Percentiles rank a stretch among this genome's conserved stretches.
phyloP scores from a whole-genome alignment of 1,139 yeast species.

The Maudiozyma humilis region DNA sequence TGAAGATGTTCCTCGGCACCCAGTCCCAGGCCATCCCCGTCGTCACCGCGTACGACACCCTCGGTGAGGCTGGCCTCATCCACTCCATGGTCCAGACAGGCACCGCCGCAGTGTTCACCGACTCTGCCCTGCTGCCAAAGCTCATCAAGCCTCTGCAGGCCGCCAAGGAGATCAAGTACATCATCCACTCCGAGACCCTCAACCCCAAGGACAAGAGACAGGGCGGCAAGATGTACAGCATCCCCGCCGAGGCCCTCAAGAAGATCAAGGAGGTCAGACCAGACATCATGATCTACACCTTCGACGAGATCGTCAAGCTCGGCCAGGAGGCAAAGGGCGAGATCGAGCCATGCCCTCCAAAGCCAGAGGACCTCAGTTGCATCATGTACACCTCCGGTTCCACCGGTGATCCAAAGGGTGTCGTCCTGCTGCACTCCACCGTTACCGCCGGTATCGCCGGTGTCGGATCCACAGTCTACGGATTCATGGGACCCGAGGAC shows the following conservation, averaged over 20 bases:
- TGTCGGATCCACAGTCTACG: slow-evolving; percentile 54
- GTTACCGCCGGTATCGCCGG: slow-evolving; percentile 82
- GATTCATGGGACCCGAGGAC: slow-evolving; percentile 47
- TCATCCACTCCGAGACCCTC: slow-evolving; percentile 63
- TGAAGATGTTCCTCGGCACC: slow-evolving; percentile 76
- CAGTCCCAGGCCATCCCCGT: slow-evolving; percentile 73
- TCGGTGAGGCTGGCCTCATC: slow-evolving; percentile 85
- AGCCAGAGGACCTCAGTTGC: slow-evolving; percentile 72
- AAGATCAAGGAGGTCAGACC: slow-evolving; percentile 60
- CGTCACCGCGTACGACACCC: slow-evolving; percentile 95
- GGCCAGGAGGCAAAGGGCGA: slow-evolving; percentile 46
- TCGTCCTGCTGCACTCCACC: slow-evolving; percentile 69
- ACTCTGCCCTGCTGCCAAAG: slow-evolving; percentile 58
- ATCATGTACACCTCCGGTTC: slow-evolving; percentile 99
- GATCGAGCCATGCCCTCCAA: slow-evolving; percentile 39
- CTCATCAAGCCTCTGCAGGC: slow-evolving; percentile 64
- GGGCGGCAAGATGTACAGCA: slow-evolving; percentile 47
- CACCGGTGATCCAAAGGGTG: slow-evolving; percentile 97
- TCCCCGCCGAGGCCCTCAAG: slow-evolving; percentile 50
- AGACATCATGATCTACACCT: slow-evolving; percentile 60
- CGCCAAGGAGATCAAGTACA: slow-evolving; percentile 53
- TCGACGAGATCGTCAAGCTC: slow-evolving; percentile 54
- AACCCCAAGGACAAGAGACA: slow-evolving; percentile 56
- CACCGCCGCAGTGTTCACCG: slow-evolving; percentile 73
- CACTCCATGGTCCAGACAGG: slow-evolving; percentile 80